A percentile compares a stretch with the other conserved stretches of the same genome.
Evolutionary conservation across 345 rosid species (phyloP).

Genomic region (Eucalyptus rudis): DNA sequence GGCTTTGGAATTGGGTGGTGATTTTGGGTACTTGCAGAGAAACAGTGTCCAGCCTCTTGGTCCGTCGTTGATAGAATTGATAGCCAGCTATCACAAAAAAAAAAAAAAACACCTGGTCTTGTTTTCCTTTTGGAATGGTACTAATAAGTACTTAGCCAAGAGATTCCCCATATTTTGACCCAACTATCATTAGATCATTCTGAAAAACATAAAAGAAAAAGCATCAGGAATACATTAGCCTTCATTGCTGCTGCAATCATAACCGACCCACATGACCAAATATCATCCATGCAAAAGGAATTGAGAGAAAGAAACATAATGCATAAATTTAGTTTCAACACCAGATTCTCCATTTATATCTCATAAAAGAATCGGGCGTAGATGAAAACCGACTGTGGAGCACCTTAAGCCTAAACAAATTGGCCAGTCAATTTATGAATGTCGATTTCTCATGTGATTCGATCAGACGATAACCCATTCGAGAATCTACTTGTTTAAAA

Average conservation of each 20-base stretch:
- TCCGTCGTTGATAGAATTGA: neutral
- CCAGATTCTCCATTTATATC: neutral
- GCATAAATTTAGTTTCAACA: neutral
- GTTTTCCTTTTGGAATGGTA: neutral
- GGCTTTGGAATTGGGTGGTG: neutral
- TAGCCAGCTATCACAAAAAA: neutral
- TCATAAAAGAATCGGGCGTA: neutral
- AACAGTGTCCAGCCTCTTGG: neutral
- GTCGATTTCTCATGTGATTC: neutral
- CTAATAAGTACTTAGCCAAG: neutral
- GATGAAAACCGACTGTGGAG: rapidly evolving
- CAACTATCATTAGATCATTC: neutral
- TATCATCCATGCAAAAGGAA: neutral
- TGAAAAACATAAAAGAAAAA: neutral
- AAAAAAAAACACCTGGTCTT: neutral
- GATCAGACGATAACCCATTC: neutral
- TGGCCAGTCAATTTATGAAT: neutral
- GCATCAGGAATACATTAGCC: neutral
- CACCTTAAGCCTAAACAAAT: neutral
- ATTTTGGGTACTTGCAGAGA: neutral
- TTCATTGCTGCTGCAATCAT: neutral
- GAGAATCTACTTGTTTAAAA: neutral
- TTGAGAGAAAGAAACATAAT: neutral
- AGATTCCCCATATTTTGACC: neutral
- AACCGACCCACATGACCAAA: neutral